phyloP scores from a whole-genome alignment of 2,329 filamentous ascomycete genomes.

The Talaromyces sp. region DNA sequence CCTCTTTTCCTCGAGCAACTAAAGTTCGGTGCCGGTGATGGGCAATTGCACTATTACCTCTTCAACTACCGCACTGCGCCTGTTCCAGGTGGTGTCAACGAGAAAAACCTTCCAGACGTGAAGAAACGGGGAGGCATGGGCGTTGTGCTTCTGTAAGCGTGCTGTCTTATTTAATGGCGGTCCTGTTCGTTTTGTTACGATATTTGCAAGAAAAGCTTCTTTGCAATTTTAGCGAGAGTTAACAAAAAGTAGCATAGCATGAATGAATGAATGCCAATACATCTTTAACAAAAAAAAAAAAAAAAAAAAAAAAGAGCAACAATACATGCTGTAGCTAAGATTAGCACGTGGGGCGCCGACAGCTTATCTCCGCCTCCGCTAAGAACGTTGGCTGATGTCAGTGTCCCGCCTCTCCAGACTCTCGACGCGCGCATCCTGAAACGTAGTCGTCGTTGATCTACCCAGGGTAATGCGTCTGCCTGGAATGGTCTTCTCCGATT shows the following conservation, averaged over 20 bases:
- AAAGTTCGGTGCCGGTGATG: conserved; percentile 91
- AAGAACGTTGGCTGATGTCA: background rate
- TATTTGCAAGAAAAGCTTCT: background rate
- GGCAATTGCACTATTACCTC: conserved; percentile 91
- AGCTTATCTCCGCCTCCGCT: background rate
- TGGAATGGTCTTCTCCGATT: background rate
- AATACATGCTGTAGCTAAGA: background rate
- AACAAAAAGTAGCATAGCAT: background rate
- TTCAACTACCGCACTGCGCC: conserved; percentile 91
- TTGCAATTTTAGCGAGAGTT: background rate
- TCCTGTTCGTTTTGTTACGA: background rate
- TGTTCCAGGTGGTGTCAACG: conserved; percentile 80
- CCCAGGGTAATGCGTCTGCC: background rate
- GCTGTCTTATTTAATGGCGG: background rate
- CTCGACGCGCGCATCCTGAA: background rate
- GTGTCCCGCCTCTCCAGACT: background rate
- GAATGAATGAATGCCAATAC: background rate
- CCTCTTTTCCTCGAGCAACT: conserved; percentile 86
- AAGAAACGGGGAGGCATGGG: conserved; percentile 79
- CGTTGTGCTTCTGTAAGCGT: conserved; percentile 66
- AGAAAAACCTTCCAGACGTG: conserved; percentile 69
- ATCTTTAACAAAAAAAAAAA: background rate
- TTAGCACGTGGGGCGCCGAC: background rate
- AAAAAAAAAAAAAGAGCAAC: background rate
- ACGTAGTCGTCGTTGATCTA: background rate